These are phyloP conservation scores for Ustilago trichophora DNA, from an alignment of 1,284 basidiomycete genomes.

Conservation along the genomic window DNA sequence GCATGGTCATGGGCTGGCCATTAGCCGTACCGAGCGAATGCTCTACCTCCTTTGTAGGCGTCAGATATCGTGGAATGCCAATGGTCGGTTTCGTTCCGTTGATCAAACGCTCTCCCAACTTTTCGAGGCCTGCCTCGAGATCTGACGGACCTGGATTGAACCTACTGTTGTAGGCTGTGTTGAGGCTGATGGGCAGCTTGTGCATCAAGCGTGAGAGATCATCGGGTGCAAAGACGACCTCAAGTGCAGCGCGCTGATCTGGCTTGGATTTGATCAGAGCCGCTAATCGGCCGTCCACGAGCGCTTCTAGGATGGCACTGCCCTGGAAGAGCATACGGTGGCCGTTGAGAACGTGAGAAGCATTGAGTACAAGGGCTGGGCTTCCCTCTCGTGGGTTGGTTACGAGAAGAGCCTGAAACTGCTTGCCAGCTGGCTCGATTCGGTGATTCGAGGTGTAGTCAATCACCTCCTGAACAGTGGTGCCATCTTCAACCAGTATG, in stretches of 20 bases:
- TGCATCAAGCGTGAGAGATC: conserved; percentile 3
- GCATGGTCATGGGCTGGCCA: conserved; percentile 18
- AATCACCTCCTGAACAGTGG: conserved; percentile 10
- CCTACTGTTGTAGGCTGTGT: conserved; percentile 18
- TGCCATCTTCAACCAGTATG: conserved; percentile 19
- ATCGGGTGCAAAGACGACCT: conserved; percentile 17
- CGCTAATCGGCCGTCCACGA: conserved; percentile 4
- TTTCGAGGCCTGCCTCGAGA: conserved; percentile 17
- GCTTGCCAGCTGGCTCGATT: conserved; percentile 25
- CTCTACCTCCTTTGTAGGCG: background rate
- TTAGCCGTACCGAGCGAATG: conserved; percentile 5
- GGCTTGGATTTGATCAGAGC: background rate
- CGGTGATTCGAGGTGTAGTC: conserved; percentile 10
- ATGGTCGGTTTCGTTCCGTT: conserved; percentile 18
- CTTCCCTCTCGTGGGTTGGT: conserved; percentile 3
- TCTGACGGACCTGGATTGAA: conserved; percentile 3
- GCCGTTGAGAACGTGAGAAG: conserved; percentile 31
- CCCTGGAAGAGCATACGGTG: conserved; percentile 12
- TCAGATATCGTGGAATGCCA: conserved; percentile 21
- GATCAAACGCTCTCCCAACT: conserved; percentile 11
- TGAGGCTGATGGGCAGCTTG: conserved; percentile 31
- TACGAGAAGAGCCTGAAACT: conserved; percentile 22
- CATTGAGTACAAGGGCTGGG: conserved; percentile 11
- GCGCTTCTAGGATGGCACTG: conserved; percentile 11
- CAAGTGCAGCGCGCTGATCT: conserved; percentile 8